These are phyloP conservation scores for Osmozyma mogii DNA, from an alignment of 805 yeast genomes.

Conservation along the genomic window DNA sequence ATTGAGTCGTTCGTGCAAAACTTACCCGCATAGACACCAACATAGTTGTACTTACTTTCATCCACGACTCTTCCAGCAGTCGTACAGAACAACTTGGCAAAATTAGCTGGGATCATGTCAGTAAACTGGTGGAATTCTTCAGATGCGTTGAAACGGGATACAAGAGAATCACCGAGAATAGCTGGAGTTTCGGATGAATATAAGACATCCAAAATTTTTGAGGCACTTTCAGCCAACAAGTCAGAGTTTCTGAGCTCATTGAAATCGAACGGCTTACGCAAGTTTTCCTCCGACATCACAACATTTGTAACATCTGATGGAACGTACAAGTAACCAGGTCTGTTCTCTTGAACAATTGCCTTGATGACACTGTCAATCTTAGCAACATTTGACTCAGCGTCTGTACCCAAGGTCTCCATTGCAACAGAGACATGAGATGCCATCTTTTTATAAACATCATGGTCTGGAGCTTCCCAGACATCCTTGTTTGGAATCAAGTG, in stretches of 20 bases:
- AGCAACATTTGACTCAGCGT: constrained; percentile 25
- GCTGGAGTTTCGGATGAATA: constrained; percentile 52
- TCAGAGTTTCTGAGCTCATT: constrained; percentile 9
- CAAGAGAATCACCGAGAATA: constrained; percentile 62
- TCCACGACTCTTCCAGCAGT: constrained; percentile 67
- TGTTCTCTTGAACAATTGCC: constrained; percentile 46
- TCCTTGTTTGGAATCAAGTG: constrained; percentile 52
- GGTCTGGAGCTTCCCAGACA: constrained; percentile 51
- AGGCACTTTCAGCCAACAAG: constrained; percentile 16
- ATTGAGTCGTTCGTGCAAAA: constrained; percentile 25
- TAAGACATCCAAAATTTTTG: constrained; percentile 39
- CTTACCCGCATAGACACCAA: constrained; percentile 69
- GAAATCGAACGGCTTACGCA: constrained; percentile 11
- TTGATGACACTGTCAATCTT: constrained; percentile 64
- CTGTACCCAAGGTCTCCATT: constrained; percentile 29
- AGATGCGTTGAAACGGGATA: constrained; percentile 51
- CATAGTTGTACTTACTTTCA: constrained; percentile 56
- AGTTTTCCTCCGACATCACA: constrained; percentile 16
- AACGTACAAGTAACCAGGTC: constrained; percentile 77
- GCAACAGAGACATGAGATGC: constrained; percentile 49
- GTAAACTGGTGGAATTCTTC: constrained; percentile 42
- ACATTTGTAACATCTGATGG: constrained; percentile 62
- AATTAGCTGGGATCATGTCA: constrained; percentile 26
- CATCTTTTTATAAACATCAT: constrained; percentile 56
- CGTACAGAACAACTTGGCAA: constrained; percentile 45